Evolutionary conservation across 2,329 filamentous ascomycete species (phyloP).

Genomic region (Hawksworthiomyces lignivorus): DNA sequence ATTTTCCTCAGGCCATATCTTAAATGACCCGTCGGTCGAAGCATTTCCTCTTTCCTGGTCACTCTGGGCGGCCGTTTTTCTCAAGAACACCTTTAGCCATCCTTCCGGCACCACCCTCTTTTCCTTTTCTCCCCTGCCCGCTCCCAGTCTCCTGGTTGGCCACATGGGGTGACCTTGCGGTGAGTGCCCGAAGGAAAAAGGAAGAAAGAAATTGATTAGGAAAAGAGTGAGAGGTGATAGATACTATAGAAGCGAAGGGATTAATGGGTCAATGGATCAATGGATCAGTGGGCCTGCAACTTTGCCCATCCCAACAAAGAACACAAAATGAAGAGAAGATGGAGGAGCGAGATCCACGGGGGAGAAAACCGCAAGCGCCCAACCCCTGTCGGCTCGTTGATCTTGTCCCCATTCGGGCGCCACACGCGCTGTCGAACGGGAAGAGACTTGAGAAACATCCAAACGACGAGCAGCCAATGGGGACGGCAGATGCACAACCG

Average conservation of each 20-base stretch:
- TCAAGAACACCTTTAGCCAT: too few species aligned
- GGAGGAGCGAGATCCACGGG: not conserved
- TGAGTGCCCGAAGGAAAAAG: not conserved
- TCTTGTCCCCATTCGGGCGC: not conserved
- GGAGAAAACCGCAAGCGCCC: constrained; percentile 9
- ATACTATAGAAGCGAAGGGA: too few species aligned
- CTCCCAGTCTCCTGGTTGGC: not conserved
- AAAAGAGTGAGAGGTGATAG: not conserved
- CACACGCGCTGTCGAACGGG: not conserved
- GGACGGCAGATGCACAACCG: not conserved
- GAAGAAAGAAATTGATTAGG: not conserved
- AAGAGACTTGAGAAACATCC: too few species aligned
- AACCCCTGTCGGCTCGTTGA: constrained; percentile 5
- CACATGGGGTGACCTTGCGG: not conserved
- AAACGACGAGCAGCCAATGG: constrained; percentile 6
- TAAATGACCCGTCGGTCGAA: too few species aligned
- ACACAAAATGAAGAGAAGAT: not conserved
- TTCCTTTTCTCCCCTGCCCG: not conserved
- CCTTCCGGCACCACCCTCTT: too few species aligned
- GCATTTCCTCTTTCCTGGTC: too few species aligned
- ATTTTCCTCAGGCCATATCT: too few species aligned
- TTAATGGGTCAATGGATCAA: too few species aligned
- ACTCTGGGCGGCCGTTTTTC: too few species aligned
- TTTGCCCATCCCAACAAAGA: too few species aligned
- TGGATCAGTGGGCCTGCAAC: too few species aligned